Base-by-base conservation (phyloP, 2,329 filamentous ascomycete species). In the Sclerotinia spermophila region DNA sequence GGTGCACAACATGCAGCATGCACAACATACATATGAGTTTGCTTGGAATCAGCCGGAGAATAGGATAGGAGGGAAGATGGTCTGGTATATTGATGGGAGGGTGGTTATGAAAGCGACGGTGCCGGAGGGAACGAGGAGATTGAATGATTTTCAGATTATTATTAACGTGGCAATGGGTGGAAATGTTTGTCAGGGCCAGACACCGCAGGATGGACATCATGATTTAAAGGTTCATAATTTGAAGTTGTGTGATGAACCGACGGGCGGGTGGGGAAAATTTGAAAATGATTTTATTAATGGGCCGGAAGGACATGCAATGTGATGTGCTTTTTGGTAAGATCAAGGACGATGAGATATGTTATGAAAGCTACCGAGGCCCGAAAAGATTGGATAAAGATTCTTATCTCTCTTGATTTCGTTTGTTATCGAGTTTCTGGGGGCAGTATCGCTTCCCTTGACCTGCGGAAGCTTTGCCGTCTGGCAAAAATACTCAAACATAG, bases 101-200 rank as follows among this genome's bases (percentile, higher is more conserved):
- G 81, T 85, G 0, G 84, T 88, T 1, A 89, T 89, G 86, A 87
- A 84, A 78, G 86, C 82, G 0, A 75, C 78, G 3, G 84, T 87
- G 35, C 87, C 87, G 0, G 74, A 76, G 2, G 86, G 86, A 0
- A 87, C 85, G 3, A 80, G 87, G 19, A 81, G 83, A 8, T 82
- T 89, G 79, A 83, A 84, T 69, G 86, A 89, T 38, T 88, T 84
- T 79, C 83, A 83, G 27, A 79, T 89, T 13, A 78, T 89, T 71
- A 82, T 89, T 27, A 89, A 89, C 71, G 82, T 89, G n/a, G 87
- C 87, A 1, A 88, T 89, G 84, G 87, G 87, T 0, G 87, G 87
- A 0, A 87, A 86, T 71, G 86, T 89, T 7, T 88, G 86, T 73
- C 78, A 82, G 24, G 86, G 85, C 0, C 82, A 82, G 75, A 78